Evolutionary conservation across 208 protist genomes (phyloP).

Genomic region (Trypanosoma brucei): DNA sequence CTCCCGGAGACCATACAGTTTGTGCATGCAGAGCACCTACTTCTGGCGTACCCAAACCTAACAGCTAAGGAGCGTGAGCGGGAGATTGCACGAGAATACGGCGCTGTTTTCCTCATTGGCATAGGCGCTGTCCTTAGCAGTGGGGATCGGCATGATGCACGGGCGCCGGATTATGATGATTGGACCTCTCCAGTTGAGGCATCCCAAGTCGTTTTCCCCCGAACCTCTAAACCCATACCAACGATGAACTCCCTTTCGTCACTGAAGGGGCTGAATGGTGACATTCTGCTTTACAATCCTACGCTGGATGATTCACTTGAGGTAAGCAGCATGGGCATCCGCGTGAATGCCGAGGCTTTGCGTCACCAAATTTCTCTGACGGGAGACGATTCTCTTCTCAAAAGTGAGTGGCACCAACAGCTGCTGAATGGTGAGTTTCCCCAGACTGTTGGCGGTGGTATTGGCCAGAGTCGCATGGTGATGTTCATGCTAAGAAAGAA

Average conservation of each 20-base stretch:
- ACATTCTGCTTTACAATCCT: conserved; percentile 88
- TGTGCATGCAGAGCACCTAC: conserved; percentile 77
- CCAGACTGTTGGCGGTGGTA: conserved; percentile 83
- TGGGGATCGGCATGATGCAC: conserved; percentile 76
- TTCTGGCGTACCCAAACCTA: conserved; percentile 71
- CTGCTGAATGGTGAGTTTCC: conserved; percentile 75
- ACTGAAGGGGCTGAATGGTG: conserved; percentile 82
- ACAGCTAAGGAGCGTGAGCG: conserved; percentile 82
- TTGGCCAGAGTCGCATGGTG: conserved; percentile 80
- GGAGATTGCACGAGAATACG: conserved; percentile 60
- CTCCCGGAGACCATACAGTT: conserved; percentile 86
- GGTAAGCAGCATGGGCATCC: conserved; percentile 90
- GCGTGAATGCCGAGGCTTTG: conserved; percentile 80
- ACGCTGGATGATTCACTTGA: conserved; percentile 80
- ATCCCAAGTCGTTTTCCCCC: conserved; percentile 31
- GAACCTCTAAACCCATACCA: conserved; percentile 10
- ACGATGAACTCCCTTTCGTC: conserved; percentile 50
- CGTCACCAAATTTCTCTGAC: conserved; percentile 69
- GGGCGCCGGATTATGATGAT: conserved; percentile 91
- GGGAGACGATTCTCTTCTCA: conserved; percentile 52
- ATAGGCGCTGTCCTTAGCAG: conserved; percentile 82
- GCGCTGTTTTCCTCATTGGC: conserved; percentile 88
- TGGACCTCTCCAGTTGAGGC: conserved; percentile 77
- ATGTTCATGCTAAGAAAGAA: conserved; percentile 89
- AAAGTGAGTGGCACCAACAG: conserved; percentile 70